A percentile compares a stretch with the other conserved stretches of the same genome.
phyloP scores from a whole-genome alignment of 1,284 basidiomycete species.

The Vanrija pseudolonga region DNA sequence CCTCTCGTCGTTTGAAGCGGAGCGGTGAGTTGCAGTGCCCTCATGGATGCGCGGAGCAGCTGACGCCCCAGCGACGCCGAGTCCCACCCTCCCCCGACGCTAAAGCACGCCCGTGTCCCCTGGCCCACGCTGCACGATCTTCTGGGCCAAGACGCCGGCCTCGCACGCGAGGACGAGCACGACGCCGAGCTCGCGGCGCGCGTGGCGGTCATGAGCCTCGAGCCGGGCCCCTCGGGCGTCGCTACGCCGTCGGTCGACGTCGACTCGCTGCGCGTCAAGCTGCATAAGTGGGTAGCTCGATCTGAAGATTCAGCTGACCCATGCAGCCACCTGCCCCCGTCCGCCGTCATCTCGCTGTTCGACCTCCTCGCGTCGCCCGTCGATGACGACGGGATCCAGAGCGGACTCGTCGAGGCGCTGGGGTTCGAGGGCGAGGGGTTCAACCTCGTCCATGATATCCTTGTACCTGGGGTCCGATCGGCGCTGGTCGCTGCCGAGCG shows the following conservation, averaged over 20 bases:
- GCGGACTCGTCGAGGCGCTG: slow-evolving; percentile 72
- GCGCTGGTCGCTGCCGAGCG: slow-evolving; percentile 14
- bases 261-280: slow-evolving; percentile 3
- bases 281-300: slow-evolving; percentile 3
- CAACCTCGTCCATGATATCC: slow-evolving; percentile 42
- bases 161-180: neutral
- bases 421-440: slow-evolving; percentile 69
- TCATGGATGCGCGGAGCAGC: neutral
- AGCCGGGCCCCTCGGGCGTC: neutral
- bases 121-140: slow-evolving; percentile 17
- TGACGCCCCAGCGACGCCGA: neutral
- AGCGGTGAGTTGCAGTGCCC: neutral
- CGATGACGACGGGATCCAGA: slow-evolving; percentile 68
- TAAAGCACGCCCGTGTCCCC: slow-evolving; percentile 2
- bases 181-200: neutral
- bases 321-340: slow-evolving; percentile 16
- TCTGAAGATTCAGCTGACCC: neutral
- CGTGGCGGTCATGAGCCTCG: neutral
- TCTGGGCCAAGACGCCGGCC: neutral
- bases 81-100: neutral
- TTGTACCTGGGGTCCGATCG: slow-evolving; percentile 30
- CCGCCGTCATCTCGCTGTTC: slow-evolving; percentile 31
- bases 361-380: slow-evolving; percentile 30
- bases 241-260: slow-evolving; percentile 1
- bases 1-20: neutral